Base-by-base conservation (phyloP, 345 rosid species). In the Citrus unshiu region DNA sequence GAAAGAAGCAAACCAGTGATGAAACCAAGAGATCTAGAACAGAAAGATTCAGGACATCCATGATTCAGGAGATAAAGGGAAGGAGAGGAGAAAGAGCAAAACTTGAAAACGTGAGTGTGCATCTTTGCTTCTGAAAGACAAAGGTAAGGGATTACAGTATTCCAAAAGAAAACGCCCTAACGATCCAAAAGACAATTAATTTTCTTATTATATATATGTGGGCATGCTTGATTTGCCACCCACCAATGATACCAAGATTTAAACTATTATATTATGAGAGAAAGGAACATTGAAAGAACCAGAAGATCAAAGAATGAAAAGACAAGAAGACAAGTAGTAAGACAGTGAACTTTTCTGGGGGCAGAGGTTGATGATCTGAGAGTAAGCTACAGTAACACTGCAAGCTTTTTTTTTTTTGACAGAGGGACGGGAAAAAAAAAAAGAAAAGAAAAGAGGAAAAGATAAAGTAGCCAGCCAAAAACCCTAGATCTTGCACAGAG, bases 401-500 rank as follows among this genome's bases (percentile, higher is more conserved):
- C 51, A 12, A 10, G 51, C 18, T 46, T 0, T 13, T 10, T 46
- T 43, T 12, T 74, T 74, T n/a, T 51, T 32, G 24, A 74, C 37
- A 29, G n/a, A 77, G 21, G 39, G 13, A 35, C 68, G 60, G 22
- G 9, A 21, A 12, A 59, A 72, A 27, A 72, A 27, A 35, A 10
- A 43, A 4, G 0, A 5, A 34, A 34, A 4, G 4, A 32, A 32
- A 32, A 32, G 54, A 24, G 16, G 18, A 46, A 46, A 46, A 46
- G 51, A 46, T 46, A 46, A 46, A 46, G 51, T 46, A 46, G 18
- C 1, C 18, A 30, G 30, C 37, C 43, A 19, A 82, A 89, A 89
- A 81, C 89, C 89, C 88, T 84, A 88, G 86, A 89, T 86, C 85
- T 87, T 86, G 79, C 85, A 86, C 84, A 60, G 72, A 25, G 87